Conservation (phyloP, 2,329 filamentous ascomycete genomes). For the Aspergillus proliferans region DNA sequence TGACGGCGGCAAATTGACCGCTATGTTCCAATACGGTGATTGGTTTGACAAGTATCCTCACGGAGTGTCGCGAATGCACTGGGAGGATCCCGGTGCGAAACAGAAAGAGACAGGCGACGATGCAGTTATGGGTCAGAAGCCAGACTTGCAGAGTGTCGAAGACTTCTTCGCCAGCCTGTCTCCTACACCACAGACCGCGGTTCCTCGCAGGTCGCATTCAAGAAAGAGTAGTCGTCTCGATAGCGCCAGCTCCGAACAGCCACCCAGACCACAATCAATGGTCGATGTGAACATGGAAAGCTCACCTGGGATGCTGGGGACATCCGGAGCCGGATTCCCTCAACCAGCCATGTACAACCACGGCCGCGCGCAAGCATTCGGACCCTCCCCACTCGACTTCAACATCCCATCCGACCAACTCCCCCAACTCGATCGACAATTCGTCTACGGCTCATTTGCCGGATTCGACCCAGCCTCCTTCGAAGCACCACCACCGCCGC, state of each 20-base stretch:
- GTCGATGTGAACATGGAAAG: constrained; percentile 25
- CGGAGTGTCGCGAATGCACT: constrained; percentile 78
- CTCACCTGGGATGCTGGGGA: constrained; percentile 22
- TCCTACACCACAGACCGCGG: constrained; percentile 47
- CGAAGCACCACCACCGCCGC: constrained; percentile 10
- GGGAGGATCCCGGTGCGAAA: constrained; percentile 65
- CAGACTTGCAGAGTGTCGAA: constrained; percentile 86
- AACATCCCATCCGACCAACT: constrained; percentile 41
- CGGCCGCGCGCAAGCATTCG: constrained; percentile 21
- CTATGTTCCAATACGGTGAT: constrained; percentile 90
- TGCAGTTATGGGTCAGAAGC: constrained; percentile 79
- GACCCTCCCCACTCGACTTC: constrained; percentile 33
- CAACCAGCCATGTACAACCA: constrained; percentile 30
- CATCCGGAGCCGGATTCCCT: constrained; percentile 30
- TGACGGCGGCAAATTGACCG: constrained; percentile 41
- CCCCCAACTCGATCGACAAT: constrained; percentile 67
- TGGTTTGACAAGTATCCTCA: constrained; percentile 96
- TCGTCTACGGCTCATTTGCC: constrained; percentile 67
- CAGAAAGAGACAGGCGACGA: constrained; percentile 77
- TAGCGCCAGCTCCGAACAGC: constrained; percentile 19
- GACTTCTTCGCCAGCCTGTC: constrained; percentile 84
- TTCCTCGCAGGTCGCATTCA: constrained; percentile 38
- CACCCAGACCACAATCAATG: constrained; percentile 20
- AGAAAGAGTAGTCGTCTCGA: constrained; percentile 24
- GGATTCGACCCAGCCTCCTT: constrained; percentile 43